Conservation (phyloP, 2,329 filamentous ascomycete species). For the Talaromyces sp. region DNA sequence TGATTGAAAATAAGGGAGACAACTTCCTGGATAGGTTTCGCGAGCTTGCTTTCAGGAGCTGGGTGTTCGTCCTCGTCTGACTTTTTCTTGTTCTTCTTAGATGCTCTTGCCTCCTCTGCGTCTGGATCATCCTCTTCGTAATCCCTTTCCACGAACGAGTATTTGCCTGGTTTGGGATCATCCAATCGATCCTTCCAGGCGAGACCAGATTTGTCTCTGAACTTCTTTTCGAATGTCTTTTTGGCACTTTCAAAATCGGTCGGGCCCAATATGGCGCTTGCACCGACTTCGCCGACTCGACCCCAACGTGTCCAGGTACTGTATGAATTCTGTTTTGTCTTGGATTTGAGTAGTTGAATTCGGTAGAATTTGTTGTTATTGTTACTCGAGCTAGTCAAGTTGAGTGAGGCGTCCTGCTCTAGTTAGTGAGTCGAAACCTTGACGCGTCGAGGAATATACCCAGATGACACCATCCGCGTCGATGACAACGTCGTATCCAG, state of each 20-base stretch:
- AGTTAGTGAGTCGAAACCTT: conserved; percentile 58
- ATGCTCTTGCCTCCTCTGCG: conserved; percentile 44
- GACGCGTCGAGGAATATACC: background rate
- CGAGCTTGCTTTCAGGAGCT: conserved; percentile 56
- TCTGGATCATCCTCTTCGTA: conserved; percentile 64
- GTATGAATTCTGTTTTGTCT: conserved; percentile 28
- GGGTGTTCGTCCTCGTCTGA: conserved; percentile 41
- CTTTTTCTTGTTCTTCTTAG: conserved; percentile 30
- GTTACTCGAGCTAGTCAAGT: conserved; percentile 66
- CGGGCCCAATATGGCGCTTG: conserved; percentile 41
- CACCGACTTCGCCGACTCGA: conserved; percentile 61
- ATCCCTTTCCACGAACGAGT: conserved; percentile 75
- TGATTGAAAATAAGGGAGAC: conserved; percentile 83
- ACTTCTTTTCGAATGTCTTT: conserved; percentile 52
- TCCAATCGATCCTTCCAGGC: conserved; percentile 48
- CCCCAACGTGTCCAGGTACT: conserved; percentile 77
- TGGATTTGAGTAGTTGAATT: conserved; percentile 57
- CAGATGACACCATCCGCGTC: conserved; percentile 65
- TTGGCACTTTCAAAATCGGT: conserved; percentile 41
- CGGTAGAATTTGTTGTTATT: conserved; percentile 86
- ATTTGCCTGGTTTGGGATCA: conserved; percentile 57
- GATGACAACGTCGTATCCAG: conserved; percentile 56
- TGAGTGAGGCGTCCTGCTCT: conserved; percentile 76
- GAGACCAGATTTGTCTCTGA: conserved; percentile 56
- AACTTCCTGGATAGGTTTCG: conserved; percentile 60